Evolutionary conservation across 305 asterid species (phyloP).

Genomic region (Fraxinus paxiana): DNA sequence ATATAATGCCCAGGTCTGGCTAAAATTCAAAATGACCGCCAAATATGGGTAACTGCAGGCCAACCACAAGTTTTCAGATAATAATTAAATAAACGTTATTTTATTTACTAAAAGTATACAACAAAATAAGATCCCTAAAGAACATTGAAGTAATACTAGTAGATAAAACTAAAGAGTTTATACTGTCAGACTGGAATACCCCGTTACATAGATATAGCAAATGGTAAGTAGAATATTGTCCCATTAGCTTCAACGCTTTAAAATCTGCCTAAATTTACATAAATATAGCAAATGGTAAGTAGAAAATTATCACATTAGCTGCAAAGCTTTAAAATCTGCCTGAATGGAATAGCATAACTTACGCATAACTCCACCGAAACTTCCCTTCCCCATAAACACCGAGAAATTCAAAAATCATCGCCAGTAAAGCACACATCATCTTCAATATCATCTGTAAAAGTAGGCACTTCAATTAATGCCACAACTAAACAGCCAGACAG

Average conservation of each 20-base stretch:
- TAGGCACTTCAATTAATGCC: constrained; percentile 12
- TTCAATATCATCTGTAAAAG: constrained; percentile 79
- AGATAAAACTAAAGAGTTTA: neutral
- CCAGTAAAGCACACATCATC: constrained; percentile 84
- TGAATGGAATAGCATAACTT: constrained; percentile 32
- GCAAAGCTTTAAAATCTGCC: constrained; percentile 3
- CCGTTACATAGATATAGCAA: neutral
- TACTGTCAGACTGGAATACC: neutral
- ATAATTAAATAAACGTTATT: neutral
- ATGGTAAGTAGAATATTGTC: neutral
- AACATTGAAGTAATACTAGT: neutral
- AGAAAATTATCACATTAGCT: neutral
- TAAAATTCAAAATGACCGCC: constrained; percentile 84
- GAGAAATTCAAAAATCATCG: constrained; percentile 63
- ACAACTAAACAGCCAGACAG: constrained; percentile 10
- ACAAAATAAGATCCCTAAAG: constrained; percentile 7
- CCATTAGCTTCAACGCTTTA: no score
- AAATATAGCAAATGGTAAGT: neutral
- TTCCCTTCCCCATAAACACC: constrained; percentile 96
- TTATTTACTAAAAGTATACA: neutral
- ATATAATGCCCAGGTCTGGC: constrained; percentile 97
- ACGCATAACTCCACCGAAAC: constrained; percentile 92
- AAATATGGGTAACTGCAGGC: constrained; percentile 89
- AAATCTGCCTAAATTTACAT: no score
- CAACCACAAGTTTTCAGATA: constrained; percentile 17